phyloP scores from a whole-genome alignment of 2,329 filamentous ascomycete species.

The Botrytis aclada region DNA sequence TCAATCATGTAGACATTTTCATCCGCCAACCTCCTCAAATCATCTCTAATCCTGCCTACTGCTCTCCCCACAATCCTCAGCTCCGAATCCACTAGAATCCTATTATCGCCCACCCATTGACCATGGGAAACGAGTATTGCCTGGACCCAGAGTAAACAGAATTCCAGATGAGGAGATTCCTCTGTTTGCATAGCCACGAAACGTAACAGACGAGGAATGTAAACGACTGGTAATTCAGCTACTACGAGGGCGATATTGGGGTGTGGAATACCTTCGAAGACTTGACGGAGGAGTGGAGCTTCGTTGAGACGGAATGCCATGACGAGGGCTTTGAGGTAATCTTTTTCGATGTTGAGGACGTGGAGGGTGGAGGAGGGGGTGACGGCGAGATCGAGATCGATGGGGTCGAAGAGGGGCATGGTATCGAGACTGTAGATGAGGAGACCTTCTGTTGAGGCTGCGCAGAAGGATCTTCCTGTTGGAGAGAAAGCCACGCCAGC shows the following conservation, averaged over 20 bases:
- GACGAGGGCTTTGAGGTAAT: constrained; percentile 87
- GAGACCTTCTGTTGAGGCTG: constrained; percentile 89
- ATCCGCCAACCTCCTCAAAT: constrained; percentile 78
- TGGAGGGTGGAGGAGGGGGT: constrained; percentile 81
- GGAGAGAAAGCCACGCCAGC: constrained; percentile 83
- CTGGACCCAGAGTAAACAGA: constrained; percentile 91
- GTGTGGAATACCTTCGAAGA: constrained; percentile 80
- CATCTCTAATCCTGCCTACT: constrained; percentile 74
- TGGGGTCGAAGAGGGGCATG: constrained; percentile 84
- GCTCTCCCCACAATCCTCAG: constrained; percentile 79
- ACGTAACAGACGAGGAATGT: constrained; percentile 78
- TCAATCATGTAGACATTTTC: constrained; percentile 88
- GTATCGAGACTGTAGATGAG: constrained; percentile 90
- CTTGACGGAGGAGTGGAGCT: constrained; percentile 71
- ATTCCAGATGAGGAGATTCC: constrained; percentile 88
- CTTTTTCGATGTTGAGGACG: constrained; percentile 63
- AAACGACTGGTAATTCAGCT: constrained; percentile 75
- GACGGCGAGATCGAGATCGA: constrained; percentile 91
- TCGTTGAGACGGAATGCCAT: constrained; percentile 98
- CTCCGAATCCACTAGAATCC: constrained; percentile 77
- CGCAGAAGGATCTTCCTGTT: constrained; percentile 86
- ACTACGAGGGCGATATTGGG: constrained; percentile 75
- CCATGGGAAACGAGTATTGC: constrained; percentile 79
- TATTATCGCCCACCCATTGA: constrained; percentile 76
- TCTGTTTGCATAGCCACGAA: constrained; percentile 88